phyloP scores from a whole-genome alignment of 1,284 basidiomycete species.

The Naganishia sp. region DNA sequence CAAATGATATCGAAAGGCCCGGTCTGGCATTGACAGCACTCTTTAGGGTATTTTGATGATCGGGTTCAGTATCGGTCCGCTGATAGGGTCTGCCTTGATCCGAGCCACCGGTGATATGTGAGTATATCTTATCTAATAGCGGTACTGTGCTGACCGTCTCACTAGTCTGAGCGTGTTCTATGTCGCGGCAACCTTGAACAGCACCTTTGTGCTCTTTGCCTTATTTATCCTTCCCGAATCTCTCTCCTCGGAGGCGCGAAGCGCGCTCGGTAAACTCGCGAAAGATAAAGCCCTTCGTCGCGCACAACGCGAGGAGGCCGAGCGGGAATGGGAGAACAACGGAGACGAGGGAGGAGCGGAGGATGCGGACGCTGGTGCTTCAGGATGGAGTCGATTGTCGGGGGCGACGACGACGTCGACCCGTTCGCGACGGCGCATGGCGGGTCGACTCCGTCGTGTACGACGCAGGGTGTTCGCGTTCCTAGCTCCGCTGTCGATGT shows the following conservation, averaged over 20 bases:
- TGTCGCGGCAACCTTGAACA: conserved; percentile 55
- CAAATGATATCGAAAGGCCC: conserved; percentile 54
- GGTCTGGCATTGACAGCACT: background rate
- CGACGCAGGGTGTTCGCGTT: conserved; percentile 58
- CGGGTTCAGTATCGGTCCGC: conserved; percentile 72
- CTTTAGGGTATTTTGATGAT: conserved; percentile 52
- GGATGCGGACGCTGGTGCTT: conserved; percentile 21
- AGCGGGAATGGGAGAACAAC: conserved; percentile 49
- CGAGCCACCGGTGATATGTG: conserved; percentile 60
- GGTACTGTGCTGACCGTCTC: conserved; percentile 35
- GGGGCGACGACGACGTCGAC: conserved; percentile 25
- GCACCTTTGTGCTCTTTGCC: conserved; percentile 59
- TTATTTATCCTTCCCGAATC: conserved; percentile 75
- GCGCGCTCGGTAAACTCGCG: conserved; percentile 45
- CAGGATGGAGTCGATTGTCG: conserved; percentile 36
- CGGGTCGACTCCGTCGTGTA: conserved; percentile 41
- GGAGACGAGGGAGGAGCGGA: conserved; percentile 1
- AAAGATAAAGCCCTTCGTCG: conserved; percentile 44
- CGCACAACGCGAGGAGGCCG: conserved; percentile 55
- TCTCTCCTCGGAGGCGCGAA: conserved; percentile 54
- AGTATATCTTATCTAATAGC: conserved; percentile 43
- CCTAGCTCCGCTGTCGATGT: conserved; percentile 66
- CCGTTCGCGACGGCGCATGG: conserved; percentile 38
- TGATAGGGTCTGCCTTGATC: conserved; percentile 71
- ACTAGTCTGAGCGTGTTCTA: conserved; percentile 71